Evolutionary conservation across 129 eudicot species (phyloP), one percentile per base, ranked within the genome.

Genomic region (Solidago caesia): DNA sequence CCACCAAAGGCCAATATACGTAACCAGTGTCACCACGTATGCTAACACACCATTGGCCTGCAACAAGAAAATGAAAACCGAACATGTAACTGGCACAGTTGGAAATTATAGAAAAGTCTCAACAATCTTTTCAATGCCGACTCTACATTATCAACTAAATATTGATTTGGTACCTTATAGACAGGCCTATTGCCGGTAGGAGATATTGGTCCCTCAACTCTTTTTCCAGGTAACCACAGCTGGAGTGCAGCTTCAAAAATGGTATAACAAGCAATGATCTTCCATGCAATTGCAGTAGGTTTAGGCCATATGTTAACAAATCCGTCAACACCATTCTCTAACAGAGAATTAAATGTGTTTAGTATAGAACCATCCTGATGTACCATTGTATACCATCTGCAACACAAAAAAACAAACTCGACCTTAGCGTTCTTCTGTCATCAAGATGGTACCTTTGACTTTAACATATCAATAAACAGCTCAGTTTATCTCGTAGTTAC

Each of bases 361-460:
- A 80, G 75, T 25, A 94, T 61, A 44, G 97, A 94, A 56, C 98
- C 98, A 78, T 94, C 96, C 65, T 91, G 97, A 84, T 94, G 94
- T 55, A 94, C 98, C 97, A 90, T 94, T 8, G 98, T 94, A 68
- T 94, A 94, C 98, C 98, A 94, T 87, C 98, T 94, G 92, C 75
- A 84, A 60, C 14, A 76, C 51, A 64, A 6, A 21, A 41, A 43
- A 59, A 73, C 39, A 13, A 27, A 73, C 55, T 44, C n/a, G 44
- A 47, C 64, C 57, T 42, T 52, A 64, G 16, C 44, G 53, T 58
- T 67, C 44, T 72, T 55, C n/a, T 8, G 71, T 39, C 16, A n/a
- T 6, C 33, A 71, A 43, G 12, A 16, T 56, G 42, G 33, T 21
- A 61, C 64, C 4, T 59, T 59, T 59, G 11, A 58, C 11, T 25